Conservation (phyloP, 257 asterid species). For the Solanum appendiculatum region DNA sequence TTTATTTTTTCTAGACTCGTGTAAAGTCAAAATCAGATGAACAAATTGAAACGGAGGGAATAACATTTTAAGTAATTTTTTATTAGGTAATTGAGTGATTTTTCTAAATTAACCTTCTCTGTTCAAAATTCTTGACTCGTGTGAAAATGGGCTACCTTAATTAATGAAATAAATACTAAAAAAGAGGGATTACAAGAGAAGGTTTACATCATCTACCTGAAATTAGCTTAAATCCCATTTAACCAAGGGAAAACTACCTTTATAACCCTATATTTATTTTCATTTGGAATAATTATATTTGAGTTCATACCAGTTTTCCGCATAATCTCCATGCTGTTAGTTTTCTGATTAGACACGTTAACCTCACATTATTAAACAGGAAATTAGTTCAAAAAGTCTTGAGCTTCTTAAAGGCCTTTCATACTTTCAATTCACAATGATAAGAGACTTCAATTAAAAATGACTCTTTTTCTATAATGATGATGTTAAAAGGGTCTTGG, state of each 20-base stretch:
- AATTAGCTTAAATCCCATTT: constrained; percentile 34
- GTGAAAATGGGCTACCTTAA: constrained; percentile 25
- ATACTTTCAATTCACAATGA: background rate
- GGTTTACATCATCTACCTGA: constrained; percentile 31
- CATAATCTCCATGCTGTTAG: constrained; percentile 10
- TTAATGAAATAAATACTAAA: background rate
- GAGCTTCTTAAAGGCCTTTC: background rate
- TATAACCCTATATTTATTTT: constrained; percentile 1
- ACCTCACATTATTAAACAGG: background rate
- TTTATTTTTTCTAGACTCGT: background rate
- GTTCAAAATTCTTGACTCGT: background rate
- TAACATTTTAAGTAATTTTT: background rate
- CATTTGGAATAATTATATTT: constrained; percentile 1
- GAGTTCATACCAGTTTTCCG: background rate
- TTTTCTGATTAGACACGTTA: constrained; percentile 22
- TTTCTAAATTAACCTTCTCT: background rate
- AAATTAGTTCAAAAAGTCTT: background rate
- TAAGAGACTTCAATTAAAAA: background rate
- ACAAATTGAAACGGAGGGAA: background rate
- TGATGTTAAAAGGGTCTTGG: background rate
- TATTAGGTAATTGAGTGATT: background rate
- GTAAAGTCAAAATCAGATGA: background rate
- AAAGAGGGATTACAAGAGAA: background rate
- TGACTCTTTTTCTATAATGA: background rate
- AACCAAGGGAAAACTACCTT: constrained; percentile 22